phyloP scores from a whole-genome alignment of 1,284 basidiomycete genomes.

The Marasmius tenuissimus region DNA sequence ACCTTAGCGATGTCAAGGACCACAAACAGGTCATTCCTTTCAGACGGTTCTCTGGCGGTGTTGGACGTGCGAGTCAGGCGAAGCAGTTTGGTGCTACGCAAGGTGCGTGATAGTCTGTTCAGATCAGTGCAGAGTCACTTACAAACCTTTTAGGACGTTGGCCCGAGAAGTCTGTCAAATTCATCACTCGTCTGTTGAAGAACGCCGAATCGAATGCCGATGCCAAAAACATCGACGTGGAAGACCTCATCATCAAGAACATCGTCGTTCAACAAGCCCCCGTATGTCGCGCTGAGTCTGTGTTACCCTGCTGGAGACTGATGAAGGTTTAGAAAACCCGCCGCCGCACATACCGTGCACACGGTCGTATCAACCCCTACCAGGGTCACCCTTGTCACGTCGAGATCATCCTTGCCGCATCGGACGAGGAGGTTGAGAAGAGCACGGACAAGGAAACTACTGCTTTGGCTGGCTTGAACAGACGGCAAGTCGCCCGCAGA shows the following conservation, averaged over 20 bases:
- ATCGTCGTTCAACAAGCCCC: slow-evolving; percentile 99
- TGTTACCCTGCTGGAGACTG: neutral
- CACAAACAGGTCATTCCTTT: slow-evolving; percentile 98
- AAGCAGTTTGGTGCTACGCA: slow-evolving; percentile 98
- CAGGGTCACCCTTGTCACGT: slow-evolving; percentile 94
- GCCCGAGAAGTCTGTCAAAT: slow-evolving; percentile 99
- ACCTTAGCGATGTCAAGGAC: slow-evolving; percentile 93
- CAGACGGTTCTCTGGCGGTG: slow-evolving; percentile 95
- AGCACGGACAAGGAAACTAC: slow-evolving; percentile 75
- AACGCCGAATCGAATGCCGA: slow-evolving; percentile 99
- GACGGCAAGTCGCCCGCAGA: slow-evolving; percentile 80
- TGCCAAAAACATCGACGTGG: slow-evolving; percentile 92
- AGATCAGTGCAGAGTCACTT: slow-evolving; percentile 5
- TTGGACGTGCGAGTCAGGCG: slow-evolving; percentile 96
- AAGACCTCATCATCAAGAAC: slow-evolving; percentile 94
- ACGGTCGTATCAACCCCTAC: slow-evolving; percentile 92
- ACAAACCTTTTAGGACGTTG: slow-evolving; percentile 81
- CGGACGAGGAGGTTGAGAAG: slow-evolving; percentile 84
- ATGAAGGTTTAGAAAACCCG: slow-evolving; percentile 82
- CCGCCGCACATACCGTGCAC: slow-evolving; percentile 98
- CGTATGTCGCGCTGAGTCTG: slow-evolving; percentile 45
- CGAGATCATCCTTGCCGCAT: slow-evolving; percentile 86
- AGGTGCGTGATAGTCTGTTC: slow-evolving; percentile 53
- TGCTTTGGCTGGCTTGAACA: slow-evolving; percentile 67
- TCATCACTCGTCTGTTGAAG: slow-evolving; percentile 94